phyloP scores from a whole-genome alignment of 2,329 filamentous ascomycete species.

The Dactylella cylindrospora region DNA sequence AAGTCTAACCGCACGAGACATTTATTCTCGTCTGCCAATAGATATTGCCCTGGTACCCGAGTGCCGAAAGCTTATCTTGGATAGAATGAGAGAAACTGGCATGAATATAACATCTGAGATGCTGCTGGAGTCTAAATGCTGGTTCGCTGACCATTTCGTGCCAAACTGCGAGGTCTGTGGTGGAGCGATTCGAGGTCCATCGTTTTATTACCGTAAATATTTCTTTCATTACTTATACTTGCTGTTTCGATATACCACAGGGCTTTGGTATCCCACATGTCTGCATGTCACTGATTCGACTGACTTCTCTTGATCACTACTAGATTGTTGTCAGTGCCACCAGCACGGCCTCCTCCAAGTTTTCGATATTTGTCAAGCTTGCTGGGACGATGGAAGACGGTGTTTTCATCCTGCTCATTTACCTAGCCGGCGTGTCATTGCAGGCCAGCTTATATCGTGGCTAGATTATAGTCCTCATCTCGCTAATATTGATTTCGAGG shows the following conservation, averaged over 20 bases:
- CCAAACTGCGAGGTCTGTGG: constrained; percentile 9
- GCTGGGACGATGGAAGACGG: neutral
- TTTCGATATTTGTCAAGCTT: neutral
- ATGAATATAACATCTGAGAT: constrained; percentile 1
- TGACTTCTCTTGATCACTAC: too few species aligned
- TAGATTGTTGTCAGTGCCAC: neutral
- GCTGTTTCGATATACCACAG: too few species aligned
- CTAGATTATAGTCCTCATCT: neutral
- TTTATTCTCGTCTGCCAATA: constrained; percentile 2
- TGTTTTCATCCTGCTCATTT: neutral
- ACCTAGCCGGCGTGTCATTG: neutral
- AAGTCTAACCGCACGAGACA: neutral
- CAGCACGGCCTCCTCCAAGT: neutral
- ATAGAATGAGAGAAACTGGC: constrained; percentile 6
- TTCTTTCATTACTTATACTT: too few species aligned
- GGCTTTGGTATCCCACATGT: too few species aligned
- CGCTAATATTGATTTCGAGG: neutral
- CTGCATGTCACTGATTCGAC: too few species aligned
- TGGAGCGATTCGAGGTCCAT: neutral
- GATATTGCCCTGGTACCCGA: constrained; percentile 8
- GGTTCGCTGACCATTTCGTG: neutral
- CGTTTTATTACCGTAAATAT: constrained; percentile 19
- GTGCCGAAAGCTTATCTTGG: constrained; percentile 5
- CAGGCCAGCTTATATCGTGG: neutral
- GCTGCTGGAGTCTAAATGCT: neutral